phyloP scores from a whole-genome alignment of 1,284 basidiomycete genomes.

The Neonothopanus nambi region DNA sequence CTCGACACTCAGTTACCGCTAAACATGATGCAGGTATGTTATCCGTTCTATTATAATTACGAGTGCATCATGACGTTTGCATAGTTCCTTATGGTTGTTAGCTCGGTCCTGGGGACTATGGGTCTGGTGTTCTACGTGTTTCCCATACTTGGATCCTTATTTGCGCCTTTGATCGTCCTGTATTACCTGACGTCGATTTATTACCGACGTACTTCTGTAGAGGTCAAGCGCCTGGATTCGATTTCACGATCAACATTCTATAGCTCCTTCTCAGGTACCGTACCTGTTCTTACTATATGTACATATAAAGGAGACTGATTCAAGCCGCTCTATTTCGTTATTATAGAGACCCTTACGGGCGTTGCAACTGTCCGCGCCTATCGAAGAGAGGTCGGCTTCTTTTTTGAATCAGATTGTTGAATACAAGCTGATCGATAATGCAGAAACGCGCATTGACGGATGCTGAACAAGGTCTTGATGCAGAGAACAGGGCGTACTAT shows the following conservation, averaged over 20 bases:
- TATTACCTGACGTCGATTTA: slow-evolving; percentile 52
- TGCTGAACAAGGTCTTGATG: slow-evolving; percentile 63
- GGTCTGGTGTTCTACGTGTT: slow-evolving; percentile 64
- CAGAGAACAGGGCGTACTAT: slow-evolving; percentile 79
- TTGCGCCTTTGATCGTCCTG: slow-evolving; percentile 48
- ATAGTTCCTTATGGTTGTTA: slow-evolving; percentile 47
- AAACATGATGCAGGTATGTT: slow-evolving; percentile 26
- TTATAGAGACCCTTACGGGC: slow-evolving; percentile 16
- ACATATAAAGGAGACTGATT: neutral
- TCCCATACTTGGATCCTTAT: slow-evolving; percentile 61
- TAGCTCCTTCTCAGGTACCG: slow-evolving; percentile 38
- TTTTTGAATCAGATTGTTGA: neutral
- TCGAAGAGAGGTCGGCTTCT: slow-evolving; percentile 35
- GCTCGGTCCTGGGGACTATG: slow-evolving; percentile 52
- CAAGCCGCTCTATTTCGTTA: neutral
- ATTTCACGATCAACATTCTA: slow-evolving; percentile 66
- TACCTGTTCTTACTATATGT: neutral
- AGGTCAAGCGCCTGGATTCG: slow-evolving; percentile 71
- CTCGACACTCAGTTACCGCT: slow-evolving; percentile 41
- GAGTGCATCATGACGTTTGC: neutral
- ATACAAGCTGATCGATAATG: neutral
- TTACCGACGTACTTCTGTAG: slow-evolving; percentile 59
- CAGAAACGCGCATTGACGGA: slow-evolving; percentile 46
- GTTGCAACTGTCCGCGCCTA: slow-evolving; percentile 39
- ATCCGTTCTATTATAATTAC: neutral